Base-by-base conservation (phyloP, 805 yeast genomes). In the Kluyveromyces siamensis region DNA sequence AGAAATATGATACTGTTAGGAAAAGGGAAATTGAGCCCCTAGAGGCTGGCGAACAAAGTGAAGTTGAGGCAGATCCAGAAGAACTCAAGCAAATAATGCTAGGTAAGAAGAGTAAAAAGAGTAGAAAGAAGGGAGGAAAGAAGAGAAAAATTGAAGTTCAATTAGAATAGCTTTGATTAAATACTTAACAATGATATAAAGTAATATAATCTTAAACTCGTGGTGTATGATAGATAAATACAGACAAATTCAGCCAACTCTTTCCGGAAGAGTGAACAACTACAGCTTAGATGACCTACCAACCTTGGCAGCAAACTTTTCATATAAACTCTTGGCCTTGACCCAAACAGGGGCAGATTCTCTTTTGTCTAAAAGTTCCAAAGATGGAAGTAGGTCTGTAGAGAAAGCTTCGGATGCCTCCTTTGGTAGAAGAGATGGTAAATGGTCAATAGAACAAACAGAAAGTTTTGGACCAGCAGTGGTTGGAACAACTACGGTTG, bases 321-420 rank as follows among this genome's bases (percentile, higher is more conserved):
- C 83, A 62, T 83, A 93, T 61, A 91, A 73, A 55, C 76, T 73
- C 74, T 84, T 84, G 52, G 98, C 98, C 66, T 82, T 84, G 36
- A 74, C 76, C 99, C 99, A 93, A 21, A 89, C 97, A 14, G 89
- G 88, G 27, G 96, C 84, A 41, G 81, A 72, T 48, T 80, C 72
- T 71, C 97, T 84, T 54, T 87, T 70, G 59, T 95, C 90, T 60
- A 93, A 76, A 65, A 86, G 82, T 68, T 87, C 77, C 66, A 93
- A 75, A 16, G 95, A 85, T 40, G 99, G 99, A 62, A 93, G 70
- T 66, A 93, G 75, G 69, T 93, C 98, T 52, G 71, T 77, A 41
- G 95, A 79, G 71, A 88, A 93, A 54, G 82, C 81, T 73, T 93
- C 99, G 8, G 96, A 88, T 21, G 98, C 85, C 71, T 93, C 99